Evolutionary conservation across 139 green algal species (phyloP).

Genomic region (Mesotaenium endlicherianum): DNA sequence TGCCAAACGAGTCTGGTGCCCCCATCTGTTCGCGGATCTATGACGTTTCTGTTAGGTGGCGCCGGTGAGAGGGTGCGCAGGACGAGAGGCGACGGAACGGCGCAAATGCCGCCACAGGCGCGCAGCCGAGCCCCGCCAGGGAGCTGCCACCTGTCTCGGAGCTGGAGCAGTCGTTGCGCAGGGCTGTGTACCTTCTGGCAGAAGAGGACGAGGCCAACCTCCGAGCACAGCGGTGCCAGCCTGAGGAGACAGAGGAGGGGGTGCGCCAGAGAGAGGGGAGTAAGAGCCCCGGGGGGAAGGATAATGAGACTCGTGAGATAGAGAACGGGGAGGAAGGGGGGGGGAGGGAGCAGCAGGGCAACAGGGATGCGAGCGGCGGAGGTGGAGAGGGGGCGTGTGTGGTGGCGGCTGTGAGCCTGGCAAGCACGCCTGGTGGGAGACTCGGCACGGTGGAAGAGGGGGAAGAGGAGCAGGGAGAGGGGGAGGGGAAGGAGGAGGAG

Average conservation of each 20-base stretch:
- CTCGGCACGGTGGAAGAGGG: too few relatives aligned
- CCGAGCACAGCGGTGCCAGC: too few relatives aligned
- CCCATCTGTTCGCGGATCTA: too few relatives aligned
- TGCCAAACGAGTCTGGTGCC: too few relatives aligned
- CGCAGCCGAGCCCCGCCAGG: too few relatives aligned
- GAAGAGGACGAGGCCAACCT: constrained; percentile 23
- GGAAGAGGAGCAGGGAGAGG: neutral
- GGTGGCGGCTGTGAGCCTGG: neutral
- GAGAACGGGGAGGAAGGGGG: neutral
- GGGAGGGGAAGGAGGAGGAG: neutral
- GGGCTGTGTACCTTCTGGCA: constrained; percentile 15
- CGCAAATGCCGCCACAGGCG: too few relatives aligned
- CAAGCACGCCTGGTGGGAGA: too few relatives aligned
- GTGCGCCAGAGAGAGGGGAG: neutral
- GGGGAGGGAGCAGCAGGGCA: neutral
- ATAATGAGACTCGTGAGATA: too few relatives aligned
- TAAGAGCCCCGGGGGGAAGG: neutral
- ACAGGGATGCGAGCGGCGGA: neutral
- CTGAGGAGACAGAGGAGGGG: neutral
- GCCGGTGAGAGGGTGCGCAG: too few relatives aligned
- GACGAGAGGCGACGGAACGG: constrained; percentile 13
- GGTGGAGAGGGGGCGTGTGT: too few relatives aligned
- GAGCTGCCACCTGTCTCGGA: neutral
- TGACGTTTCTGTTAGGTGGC: too few relatives aligned
- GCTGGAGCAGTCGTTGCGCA: neutral